Base-by-base conservation (phyloP, 148 eudicot species). In the Bassia scoparia region DNA sequence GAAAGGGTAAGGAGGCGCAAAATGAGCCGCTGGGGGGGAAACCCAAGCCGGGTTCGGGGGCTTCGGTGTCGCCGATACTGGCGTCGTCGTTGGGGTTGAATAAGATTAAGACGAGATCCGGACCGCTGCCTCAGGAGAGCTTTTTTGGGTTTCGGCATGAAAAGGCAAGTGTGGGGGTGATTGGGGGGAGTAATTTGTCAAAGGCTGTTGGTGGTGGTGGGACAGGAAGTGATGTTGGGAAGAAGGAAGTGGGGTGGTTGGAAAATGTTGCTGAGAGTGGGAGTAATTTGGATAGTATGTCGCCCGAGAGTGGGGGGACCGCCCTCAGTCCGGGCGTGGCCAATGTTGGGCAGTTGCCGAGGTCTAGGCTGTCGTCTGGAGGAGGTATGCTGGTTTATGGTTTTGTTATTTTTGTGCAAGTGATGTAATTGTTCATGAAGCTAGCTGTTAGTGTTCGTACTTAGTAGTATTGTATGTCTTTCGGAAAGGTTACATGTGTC, bases 121-220 rank as follows among this genome's bases (percentile, higher is more conserved):
- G 99, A 30, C 99, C 97, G 12, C 71, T 96, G 81, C 99, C 99
- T 0, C 99, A 96, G 89, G 99, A 96, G 78, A 96, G 92, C 60
- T 92, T 96, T 67, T 92, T 88, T n/a, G 90, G 86, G 76, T 95
- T 81, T 48, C 83, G 90, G 41, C 68, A 84, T 21, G 90, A 89
- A 17, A 94, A 89, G 72, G 86, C 85, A 16, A 86, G 86, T 29
- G 75, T 77, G 53, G 46, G 46, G 46, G 82, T 77, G 20, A 79
- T 87, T 63, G 97, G 93, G 37, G 82, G 94, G 43, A 92, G 99
- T 77, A 90, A 87, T 48, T 80, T 96, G 29, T 92, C 99, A 0
- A 86, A 81, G 78, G 68, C 31, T 58, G 61, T 55, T 43, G 81
- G 74, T 61, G 81, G 81, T 10, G 74, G 77, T 59, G 73, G 60